Evolutionary conservation across 23 red algal species (phyloP).

Genomic region (Gracilaria gracilis): DNA sequence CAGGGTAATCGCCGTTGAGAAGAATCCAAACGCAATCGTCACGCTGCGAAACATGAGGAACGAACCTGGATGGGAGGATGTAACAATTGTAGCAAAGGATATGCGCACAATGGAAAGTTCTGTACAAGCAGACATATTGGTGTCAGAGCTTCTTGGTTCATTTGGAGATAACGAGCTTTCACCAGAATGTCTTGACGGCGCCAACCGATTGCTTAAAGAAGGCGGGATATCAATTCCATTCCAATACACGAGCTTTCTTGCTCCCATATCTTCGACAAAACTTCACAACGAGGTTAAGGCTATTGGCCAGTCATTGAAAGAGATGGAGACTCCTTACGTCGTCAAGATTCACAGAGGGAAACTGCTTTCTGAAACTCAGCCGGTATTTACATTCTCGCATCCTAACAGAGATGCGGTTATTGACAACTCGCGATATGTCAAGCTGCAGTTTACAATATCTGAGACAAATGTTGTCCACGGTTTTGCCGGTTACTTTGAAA

Average conservation of each 20-base stretch:
- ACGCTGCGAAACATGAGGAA: constrained; percentile 79
- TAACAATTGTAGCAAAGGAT: constrained; percentile 69
- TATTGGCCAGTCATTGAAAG: constrained; percentile 31
- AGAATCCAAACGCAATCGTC: constrained; percentile 87
- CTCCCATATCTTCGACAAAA: constrained; percentile 77
- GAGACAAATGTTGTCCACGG: constrained; percentile 88
- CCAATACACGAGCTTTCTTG: constrained; percentile 75
- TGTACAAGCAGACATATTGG: constrained; percentile 78
- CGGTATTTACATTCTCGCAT: constrained; percentile 79
- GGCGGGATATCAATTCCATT: constrained; percentile 80
- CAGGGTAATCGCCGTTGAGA: constrained; percentile 78
- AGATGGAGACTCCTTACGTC: constrained; percentile 87
- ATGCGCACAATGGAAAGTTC: constrained; percentile 67
- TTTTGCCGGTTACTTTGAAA: constrained; percentile 96
- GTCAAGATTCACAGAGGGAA: constrained; percentile 91
- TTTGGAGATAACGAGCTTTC: constrained; percentile 96
- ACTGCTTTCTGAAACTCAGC: constrained; percentile 48
- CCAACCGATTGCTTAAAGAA: constrained; percentile 68
- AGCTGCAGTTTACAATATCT: constrained; percentile 61
- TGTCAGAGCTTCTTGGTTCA: constrained; percentile 88
- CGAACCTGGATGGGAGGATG: constrained; percentile 77
- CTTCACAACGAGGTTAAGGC: constrained; percentile 74
- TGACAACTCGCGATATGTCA: constrained; percentile 65
- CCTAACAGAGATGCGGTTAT: constrained; percentile 59
- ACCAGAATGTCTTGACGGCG: constrained; percentile 87